Percentiles rank a stretch among this genome's conserved stretches.
Evolutionary conservation across 1,284 basidiomycete species (phyloP).

Genomic region (Pascua sp.): DNA sequence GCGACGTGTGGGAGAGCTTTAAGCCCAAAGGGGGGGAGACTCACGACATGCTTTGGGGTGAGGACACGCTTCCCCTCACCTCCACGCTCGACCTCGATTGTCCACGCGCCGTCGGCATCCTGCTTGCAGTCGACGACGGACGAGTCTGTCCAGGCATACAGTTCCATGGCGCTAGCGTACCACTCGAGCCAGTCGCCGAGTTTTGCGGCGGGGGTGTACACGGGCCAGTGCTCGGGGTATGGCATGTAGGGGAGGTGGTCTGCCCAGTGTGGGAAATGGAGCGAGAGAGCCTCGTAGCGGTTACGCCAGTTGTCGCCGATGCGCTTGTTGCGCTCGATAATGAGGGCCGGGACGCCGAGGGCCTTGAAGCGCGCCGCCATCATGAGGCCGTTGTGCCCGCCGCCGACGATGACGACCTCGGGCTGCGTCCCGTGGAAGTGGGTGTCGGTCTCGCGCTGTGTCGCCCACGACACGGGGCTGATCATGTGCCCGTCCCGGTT

Average conservation of each 20-base stretch:
- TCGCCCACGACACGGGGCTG: constrained; percentile 16
- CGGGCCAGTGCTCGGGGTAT: constrained; percentile 57
- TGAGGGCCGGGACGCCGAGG: constrained; percentile 44
- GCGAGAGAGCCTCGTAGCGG: constrained; percentile 60
- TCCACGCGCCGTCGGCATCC: constrained; percentile 54
- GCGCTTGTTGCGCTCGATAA: constrained; percentile 45
- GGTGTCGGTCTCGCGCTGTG: constrained; percentile 12
- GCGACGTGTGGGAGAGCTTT: no score
- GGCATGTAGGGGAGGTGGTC: constrained; percentile 52
- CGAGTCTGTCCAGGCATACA: constrained; percentile 49
- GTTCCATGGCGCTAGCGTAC: constrained; percentile 39
- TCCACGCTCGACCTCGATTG: constrained; percentile 52
- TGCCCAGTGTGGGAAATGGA: constrained; percentile 61
- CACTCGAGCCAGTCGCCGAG: constrained; percentile 34
- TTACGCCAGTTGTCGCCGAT: constrained; percentile 51
- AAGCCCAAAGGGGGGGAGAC: no score
- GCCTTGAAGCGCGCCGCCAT: constrained; percentile 49
- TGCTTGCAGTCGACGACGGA: constrained; percentile 51
- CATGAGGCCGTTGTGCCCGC: constrained; percentile 49
- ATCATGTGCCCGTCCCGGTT: constrained; percentile 29
- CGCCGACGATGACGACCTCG: constrained; percentile 53
- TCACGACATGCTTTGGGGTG: constrained; percentile 47
- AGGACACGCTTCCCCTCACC: constrained; percentile 52
- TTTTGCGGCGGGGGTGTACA: constrained; percentile 57
- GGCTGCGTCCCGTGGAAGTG: constrained; percentile 39